These are phyloP conservation scores for Aspergillus conjunctus DNA, from an alignment of 495 filamentous ascomycete genomes.

Conservation along the genomic window DNA sequence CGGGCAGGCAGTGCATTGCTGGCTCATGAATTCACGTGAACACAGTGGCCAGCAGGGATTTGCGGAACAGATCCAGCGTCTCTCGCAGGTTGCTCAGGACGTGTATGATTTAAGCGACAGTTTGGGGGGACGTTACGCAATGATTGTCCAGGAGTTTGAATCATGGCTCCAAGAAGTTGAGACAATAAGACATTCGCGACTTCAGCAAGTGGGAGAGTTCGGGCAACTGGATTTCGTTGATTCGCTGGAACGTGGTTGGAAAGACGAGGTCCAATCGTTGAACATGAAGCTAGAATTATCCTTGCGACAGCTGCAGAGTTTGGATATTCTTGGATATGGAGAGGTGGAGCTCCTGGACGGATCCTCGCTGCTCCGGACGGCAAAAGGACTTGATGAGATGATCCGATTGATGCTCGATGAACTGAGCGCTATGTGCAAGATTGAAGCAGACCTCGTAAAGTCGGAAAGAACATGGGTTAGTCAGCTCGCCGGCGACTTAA, in stretches of 20 bases:
- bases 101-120: slow-evolving; percentile 37
- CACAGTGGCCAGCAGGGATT: slow-evolving; percentile 35
- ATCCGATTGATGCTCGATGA: slow-evolving; percentile 47
- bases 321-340: slow-evolving; percentile 42
- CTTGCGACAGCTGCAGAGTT: slow-evolving; percentile 38
- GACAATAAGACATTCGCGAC: slow-evolving; percentile 31
- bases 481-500: slow-evolving; percentile 35
- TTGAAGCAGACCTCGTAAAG: slow-evolving; percentile 44
- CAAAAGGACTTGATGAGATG: slow-evolving; percentile 35
- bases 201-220: slow-evolving; percentile 1
- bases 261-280: slow-evolving; percentile 41
- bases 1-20: slow-evolving; percentile 39
- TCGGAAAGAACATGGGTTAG: slow-evolving; percentile 43
- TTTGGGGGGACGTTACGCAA: slow-evolving; percentile 37
- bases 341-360: slow-evolving; percentile 33
- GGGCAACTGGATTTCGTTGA: slow-evolving; percentile 42
- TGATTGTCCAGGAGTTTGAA: slow-evolving; percentile 41
- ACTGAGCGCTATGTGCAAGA: slow-evolving; percentile 41
- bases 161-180: slow-evolving; percentile 46
- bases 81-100: slow-evolving; percentile 49
- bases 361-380: slow-evolving; percentile 41
- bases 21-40: slow-evolving; percentile 40
- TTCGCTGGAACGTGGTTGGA: slow-evolving; percentile 46
- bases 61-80: slow-evolving; percentile 43
- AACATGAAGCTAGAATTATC: slow-evolving; percentile 44